Conservation (phyloP, 345 rosid species). For the Barbarea vulgaris region DNA sequence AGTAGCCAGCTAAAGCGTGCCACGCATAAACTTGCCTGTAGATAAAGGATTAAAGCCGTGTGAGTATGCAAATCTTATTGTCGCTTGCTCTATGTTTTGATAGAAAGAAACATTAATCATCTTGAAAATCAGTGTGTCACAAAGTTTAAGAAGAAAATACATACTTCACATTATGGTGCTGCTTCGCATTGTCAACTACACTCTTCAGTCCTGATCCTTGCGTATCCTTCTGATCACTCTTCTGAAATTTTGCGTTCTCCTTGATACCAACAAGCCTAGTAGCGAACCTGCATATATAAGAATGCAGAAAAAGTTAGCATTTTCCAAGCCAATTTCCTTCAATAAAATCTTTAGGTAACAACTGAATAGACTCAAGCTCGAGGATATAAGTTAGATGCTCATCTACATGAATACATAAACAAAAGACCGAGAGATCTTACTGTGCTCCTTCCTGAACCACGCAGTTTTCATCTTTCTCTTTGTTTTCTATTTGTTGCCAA, state of each 20-base stretch:
- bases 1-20: constrained; percentile 98
- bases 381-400: background rate
- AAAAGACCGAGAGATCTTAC: constrained; percentile 54
- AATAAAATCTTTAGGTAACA: background rate
- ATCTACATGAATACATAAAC: constrained; percentile 10
- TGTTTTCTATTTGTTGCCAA: constrained; percentile 95
- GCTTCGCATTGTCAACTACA: constrained; percentile 82
- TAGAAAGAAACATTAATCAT: background rate
- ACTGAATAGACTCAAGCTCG: background rate
- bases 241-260: constrained; percentile 84
- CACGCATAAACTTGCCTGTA: constrained; percentile 81
- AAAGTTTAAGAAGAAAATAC: constrained; percentile 28
- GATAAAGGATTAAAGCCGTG: background rate
- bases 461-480: constrained; percentile 62
- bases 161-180: constrained; percentile 78
- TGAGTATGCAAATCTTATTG: constrained; percentile 3
- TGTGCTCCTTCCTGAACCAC: constrained; percentile 98
- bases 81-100: background rate
- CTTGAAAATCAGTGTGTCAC: background rate
- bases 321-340: background rate
- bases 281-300: constrained; percentile 66
- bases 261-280: constrained; percentile 88
- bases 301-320: background rate
- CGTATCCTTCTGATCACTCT: constrained; percentile 51
- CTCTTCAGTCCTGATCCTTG: constrained; percentile 65